A percentile compares a stretch with the other conserved stretches of the same genome.
Conservation (phyloP, 139 green algal genomes). For the Chlorella sorokiniana region DNA sequence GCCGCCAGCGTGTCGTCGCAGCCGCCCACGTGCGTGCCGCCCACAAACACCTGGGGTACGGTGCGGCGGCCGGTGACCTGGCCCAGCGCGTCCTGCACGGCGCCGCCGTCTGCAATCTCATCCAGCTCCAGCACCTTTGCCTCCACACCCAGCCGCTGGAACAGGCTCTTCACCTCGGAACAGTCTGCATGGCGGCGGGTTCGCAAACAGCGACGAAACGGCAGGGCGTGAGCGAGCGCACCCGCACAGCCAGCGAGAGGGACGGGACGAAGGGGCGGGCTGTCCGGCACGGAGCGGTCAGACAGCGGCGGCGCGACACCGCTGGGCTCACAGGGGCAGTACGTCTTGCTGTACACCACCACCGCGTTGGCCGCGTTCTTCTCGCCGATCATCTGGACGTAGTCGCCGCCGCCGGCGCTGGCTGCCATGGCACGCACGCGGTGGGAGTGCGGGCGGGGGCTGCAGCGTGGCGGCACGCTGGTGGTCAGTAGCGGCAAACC, state of each 20-base stretch:
- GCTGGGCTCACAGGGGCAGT: slow-evolving; percentile 27
- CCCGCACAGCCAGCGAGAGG: too few species aligned
- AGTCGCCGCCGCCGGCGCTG: not conserved
- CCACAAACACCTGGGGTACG: slow-evolving; percentile 87
- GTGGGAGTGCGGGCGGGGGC: not conserved
- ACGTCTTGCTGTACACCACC: slow-evolving; percentile 56
- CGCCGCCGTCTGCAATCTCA: slow-evolving; percentile 64
- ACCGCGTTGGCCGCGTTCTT: slow-evolving; percentile 60
- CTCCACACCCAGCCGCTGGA: slow-evolving; percentile 56
- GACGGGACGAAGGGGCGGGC: not conserved
- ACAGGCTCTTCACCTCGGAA: slow-evolving; percentile 69
- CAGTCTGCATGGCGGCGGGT: slow-evolving; percentile 34
- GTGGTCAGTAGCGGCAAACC: too few species aligned
- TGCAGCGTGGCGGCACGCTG: not conserved
- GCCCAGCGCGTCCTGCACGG: slow-evolving; percentile 65
- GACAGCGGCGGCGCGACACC: not conserved
- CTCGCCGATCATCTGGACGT: slow-evolving; percentile 18
- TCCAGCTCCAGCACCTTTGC: slow-evolving; percentile 72
- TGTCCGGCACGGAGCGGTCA: not conserved
- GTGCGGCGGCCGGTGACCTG: slow-evolving; percentile 62
- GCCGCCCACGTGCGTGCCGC: slow-evolving; percentile 70
- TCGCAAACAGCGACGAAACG: not conserved
- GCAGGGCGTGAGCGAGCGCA: not conserved
- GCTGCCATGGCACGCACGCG: slow-evolving; percentile 8
- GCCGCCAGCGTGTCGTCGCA: slow-evolving; percentile 69